Evolutionary conservation across 1,284 basidiomycete species (phyloP).

Genomic region (Cronartium ribicola): DNA sequence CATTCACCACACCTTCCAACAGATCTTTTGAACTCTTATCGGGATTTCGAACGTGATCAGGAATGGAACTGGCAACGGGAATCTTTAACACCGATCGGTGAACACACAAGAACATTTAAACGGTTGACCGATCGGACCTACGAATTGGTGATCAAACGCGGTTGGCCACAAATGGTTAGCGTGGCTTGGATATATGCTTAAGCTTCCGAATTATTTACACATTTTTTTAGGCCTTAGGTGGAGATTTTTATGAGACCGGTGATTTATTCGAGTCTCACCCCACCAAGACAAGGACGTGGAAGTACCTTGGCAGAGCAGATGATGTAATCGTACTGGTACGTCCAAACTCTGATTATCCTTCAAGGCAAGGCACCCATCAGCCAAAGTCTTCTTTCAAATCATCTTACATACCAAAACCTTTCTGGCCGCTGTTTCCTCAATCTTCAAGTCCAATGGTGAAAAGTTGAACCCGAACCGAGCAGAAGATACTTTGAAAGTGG

Average conservation of each 20-base stretch:
- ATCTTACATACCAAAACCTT: too few species aligned
- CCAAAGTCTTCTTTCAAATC: too few species aligned
- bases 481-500: background rate
- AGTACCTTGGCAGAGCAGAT: conserved; percentile 62
- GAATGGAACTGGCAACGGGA: conserved; percentile 61
- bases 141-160: conserved; percentile 60
- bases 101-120: conserved; percentile 52
- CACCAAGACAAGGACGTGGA: conserved; percentile 55
- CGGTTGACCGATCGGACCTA: conserved; percentile 57
- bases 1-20: too few species aligned
- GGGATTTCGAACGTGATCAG: conserved; percentile 59
- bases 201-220: conserved; percentile 55
- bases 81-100: conserved; percentile 47
- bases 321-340: conserved; percentile 57
- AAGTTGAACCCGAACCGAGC: conserved; percentile 7
- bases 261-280: conserved; percentile 60
- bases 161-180: conserved; percentile 59
- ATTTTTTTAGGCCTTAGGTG: conserved; percentile 42
- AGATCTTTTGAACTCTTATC: conserved; percentile 58
- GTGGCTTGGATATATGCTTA: conserved; percentile 49
- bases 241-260: conserved; percentile 59
- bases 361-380: too few species aligned
- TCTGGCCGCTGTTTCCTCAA: too few species aligned
- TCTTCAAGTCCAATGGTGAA: conserved; percentile 51
- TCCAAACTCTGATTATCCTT: background rate